These are phyloP conservation scores for Lasiosphaeria hispida DNA, from an alignment of 495 filamentous ascomycete species.

Conservation along the genomic window DNA sequence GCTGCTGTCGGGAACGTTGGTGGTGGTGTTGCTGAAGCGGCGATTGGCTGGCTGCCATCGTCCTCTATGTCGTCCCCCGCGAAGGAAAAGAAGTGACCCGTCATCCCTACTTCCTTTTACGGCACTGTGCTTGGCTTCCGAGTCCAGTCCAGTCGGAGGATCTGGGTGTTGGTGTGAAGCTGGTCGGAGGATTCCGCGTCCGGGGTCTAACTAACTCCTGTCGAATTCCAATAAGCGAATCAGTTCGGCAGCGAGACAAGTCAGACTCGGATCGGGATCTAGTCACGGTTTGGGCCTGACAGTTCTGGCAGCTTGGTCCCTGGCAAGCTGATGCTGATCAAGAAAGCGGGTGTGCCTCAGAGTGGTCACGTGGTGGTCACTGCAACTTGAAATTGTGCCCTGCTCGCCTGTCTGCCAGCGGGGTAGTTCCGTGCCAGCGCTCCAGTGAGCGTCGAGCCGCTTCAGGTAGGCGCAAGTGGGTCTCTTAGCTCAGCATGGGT, in stretches of 20 bases:
- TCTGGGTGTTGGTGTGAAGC: no score
- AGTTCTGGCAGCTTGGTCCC: no score
- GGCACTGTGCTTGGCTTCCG: background rate
- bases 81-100: constrained; percentile 71
- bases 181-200: no score
- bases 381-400: no score
- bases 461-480: background rate
- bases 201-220: no score
- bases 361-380: background rate
- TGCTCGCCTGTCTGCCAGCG: no score
- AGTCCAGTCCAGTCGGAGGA: no score
- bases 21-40: constrained; percentile 18
- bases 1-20: background rate
- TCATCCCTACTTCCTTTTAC: constrained; percentile 5
- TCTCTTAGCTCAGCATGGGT: background rate
- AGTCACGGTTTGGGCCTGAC: no score
- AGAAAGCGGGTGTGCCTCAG: background rate
- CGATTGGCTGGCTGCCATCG: constrained; percentile 43
- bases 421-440: background rate
- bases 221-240: no score
- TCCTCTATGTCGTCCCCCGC: constrained; percentile 80
- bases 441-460: background rate
- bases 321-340: constrained; percentile 4
- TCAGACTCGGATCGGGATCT: no score
- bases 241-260: no score